phyloP scores from a whole-genome alignment of 2,329 filamentous ascomycete species.

The Furcasterigmium sp. region DNA sequence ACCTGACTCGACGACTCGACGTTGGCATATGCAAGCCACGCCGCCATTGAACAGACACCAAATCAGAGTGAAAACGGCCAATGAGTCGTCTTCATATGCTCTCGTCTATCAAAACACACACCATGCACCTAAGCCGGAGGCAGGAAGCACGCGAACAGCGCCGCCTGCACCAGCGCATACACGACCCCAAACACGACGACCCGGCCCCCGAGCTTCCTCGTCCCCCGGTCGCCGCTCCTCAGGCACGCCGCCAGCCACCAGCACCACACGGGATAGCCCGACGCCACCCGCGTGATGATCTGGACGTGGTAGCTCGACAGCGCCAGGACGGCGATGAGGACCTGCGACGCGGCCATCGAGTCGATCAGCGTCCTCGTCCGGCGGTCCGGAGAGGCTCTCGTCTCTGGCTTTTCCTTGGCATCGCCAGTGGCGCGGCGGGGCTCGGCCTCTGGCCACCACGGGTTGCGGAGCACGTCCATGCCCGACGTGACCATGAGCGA shows the following conservation, averaged over 20 bases:
- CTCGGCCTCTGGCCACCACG: slow-evolving; percentile 9
- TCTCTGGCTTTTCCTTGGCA: not conserved
- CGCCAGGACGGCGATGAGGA: slow-evolving; percentile 65
- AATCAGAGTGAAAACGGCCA: too few species aligned
- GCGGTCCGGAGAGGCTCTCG: slow-evolving; percentile 5
- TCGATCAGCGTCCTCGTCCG: slow-evolving; percentile 27
- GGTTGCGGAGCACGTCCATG: slow-evolving; percentile 25
- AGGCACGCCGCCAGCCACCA: slow-evolving; percentile 63
- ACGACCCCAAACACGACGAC: slow-evolving; percentile 67
- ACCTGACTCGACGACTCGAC: too few species aligned
- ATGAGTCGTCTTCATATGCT: too few species aligned
- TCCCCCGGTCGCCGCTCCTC: slow-evolving; percentile 22
- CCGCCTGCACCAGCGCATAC: slow-evolving; percentile 79
- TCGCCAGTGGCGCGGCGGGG: not conserved
- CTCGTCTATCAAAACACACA: too few species aligned
- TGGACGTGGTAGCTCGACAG: slow-evolving; percentile 86
- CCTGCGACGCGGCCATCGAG: slow-evolving; percentile 66
- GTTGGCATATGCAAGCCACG: too few species aligned
- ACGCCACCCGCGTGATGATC: slow-evolving; percentile 84
- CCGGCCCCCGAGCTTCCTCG: slow-evolving; percentile 23
- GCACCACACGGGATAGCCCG: slow-evolving; percentile 87
- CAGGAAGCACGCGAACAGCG: slow-evolving; percentile 82
- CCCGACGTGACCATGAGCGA: slow-evolving; percentile 61
- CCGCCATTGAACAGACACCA: too few species aligned
- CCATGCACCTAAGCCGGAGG: slow-evolving; percentile 69